phyloP scores from a whole-genome alignment of 2,329 filamentous ascomycete species.

The Monosporascus cannonballus region DNA sequence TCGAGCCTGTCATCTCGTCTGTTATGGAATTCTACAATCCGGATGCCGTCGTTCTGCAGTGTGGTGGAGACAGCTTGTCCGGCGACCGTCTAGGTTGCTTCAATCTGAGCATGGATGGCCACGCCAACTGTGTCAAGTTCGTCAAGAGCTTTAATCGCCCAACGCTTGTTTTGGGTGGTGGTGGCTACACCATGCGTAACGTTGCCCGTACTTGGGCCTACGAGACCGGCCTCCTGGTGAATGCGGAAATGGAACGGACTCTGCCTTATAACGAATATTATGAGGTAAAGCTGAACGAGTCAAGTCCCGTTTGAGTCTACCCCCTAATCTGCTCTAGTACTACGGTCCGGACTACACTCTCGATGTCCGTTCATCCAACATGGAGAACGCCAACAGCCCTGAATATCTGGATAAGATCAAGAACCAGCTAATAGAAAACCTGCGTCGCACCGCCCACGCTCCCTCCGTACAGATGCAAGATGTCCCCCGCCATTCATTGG shows the following conservation, averaged over 20 bases:
- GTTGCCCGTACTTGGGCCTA: constrained; percentile 96
- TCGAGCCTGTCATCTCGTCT: constrained; percentile 79
- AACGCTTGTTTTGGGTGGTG: constrained; percentile 87
- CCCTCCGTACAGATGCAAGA: constrained; percentile 92
- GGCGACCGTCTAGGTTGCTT: constrained; percentile 94
- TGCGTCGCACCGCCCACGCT: constrained; percentile 77
- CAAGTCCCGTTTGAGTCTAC: constrained; percentile 28
- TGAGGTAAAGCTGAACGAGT: constrained; percentile 52
- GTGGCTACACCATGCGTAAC: constrained; percentile 95
- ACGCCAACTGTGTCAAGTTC: constrained; percentile 89
- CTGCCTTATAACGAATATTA: constrained; percentile 97
- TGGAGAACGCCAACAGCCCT: constrained; percentile 84
- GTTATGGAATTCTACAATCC: constrained; percentile 87
- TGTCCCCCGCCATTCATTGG: constrained; percentile 55
- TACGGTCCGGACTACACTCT: constrained; percentile 88
- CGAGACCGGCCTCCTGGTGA: constrained; percentile 86
- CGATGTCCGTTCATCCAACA: constrained; percentile 81
- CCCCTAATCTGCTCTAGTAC: constrained; percentile 55
- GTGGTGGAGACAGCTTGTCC: constrained; percentile 89
- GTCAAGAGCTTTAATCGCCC: constrained; percentile 82
- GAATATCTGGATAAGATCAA: constrained; percentile 81
- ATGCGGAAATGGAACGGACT: constrained; percentile 72
- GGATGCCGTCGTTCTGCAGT: constrained; percentile 89
- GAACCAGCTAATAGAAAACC: constrained; percentile 74
- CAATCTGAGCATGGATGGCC: constrained; percentile 94